These are phyloP conservation scores for Lentinula sp. DNA, from an alignment of 768 basidiomycete species.

Conservation along the genomic window DNA sequence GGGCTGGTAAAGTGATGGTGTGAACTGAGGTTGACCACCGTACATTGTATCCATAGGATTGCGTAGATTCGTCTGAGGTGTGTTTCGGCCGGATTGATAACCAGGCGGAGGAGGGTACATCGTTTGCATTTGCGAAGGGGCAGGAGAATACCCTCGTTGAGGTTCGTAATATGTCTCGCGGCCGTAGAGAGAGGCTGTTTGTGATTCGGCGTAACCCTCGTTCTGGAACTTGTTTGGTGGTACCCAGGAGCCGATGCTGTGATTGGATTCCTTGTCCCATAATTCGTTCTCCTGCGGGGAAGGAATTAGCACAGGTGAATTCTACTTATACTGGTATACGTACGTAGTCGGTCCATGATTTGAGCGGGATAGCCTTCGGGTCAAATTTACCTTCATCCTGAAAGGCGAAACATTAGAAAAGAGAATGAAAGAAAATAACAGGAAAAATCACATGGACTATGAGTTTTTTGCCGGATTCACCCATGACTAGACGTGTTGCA, in stretches of 20 bases:
- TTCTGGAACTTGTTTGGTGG: conserved; percentile 68
- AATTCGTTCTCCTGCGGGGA: conserved; percentile 78
- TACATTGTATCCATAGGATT: conserved; percentile 12
- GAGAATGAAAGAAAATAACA: background rate
- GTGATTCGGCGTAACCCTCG: conserved; percentile 73
- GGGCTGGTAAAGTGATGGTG: conserved; percentile 42
- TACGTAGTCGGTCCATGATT: conserved; percentile 96
- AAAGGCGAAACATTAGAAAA: conserved; percentile 8
- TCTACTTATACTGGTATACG: conserved; percentile 17
- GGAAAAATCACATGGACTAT: conserved; percentile 74
- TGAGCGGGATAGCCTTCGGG: conserved; percentile 86
- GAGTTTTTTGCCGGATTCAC: conserved; percentile 93
- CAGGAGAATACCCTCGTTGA: conserved; percentile 57
- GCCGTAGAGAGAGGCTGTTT: conserved; percentile 76
- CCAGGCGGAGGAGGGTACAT: conserved; percentile 54
- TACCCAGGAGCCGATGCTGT: conserved; percentile 91
- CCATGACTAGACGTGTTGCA: conserved; percentile 85
- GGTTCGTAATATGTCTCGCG: conserved; percentile 86
- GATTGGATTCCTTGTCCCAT: conserved; percentile 96
- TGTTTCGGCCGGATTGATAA: conserved; percentile 74
- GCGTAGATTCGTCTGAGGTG: conserved; percentile 46
- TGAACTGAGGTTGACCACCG: conserved; percentile 14
- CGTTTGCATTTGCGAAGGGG: conserved; percentile 58
- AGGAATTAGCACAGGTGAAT: background rate
- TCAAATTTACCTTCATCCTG: conserved; percentile 99